Percentiles rank a stretch among this genome's conserved stretches.
Evolutionary conservation across 192 early-diverging fungal species (phyloP).

Genomic region (Oehlia diaphana): DNA sequence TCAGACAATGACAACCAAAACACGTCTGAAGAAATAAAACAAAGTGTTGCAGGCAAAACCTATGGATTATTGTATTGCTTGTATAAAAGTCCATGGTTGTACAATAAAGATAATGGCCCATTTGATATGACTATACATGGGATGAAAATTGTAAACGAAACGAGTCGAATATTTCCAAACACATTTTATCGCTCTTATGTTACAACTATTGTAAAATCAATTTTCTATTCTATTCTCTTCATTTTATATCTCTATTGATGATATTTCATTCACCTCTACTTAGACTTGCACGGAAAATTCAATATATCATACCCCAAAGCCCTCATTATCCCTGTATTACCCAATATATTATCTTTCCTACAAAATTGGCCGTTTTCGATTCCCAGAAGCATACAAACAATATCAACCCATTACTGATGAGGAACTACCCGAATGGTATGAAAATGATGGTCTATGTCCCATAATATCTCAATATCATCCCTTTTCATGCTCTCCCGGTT

Average conservation of each 20-base stretch:
- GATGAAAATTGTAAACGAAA: slow-evolving; percentile 16
- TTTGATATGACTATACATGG: slow-evolving; percentile 21
- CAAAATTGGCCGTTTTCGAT: background rate
- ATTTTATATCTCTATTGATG: too few relatives aligned
- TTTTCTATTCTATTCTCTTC: too few relatives aligned
- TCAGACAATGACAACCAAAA: background rate
- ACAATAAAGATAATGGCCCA: slow-evolving; percentile 6
- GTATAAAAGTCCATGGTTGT: slow-evolving; percentile 11
- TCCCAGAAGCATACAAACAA: background rate
- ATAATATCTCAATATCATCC: too few relatives aligned
- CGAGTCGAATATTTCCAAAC: slow-evolving; percentile 9
- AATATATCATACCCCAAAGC: too few relatives aligned
- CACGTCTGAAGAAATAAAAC: too few relatives aligned
- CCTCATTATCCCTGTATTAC: too few relatives aligned
- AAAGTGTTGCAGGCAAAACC: background rate
- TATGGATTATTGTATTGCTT: slow-evolving; percentile 12
- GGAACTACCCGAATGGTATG: slow-evolving; percentile 14
- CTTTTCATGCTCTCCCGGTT: too few relatives aligned
- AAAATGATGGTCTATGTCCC: slow-evolving; percentile 25
- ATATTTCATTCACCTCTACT: too few relatives aligned
- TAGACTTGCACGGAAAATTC: too few relatives aligned
- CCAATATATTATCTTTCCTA: slow-evolving; percentile 1
- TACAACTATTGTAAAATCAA: slow-evolving; percentile 11
- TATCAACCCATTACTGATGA: background rate
- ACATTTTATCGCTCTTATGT: slow-evolving; percentile 27